Conservation (phyloP, 257 asterid species). For the Mentha longifolia region DNA sequence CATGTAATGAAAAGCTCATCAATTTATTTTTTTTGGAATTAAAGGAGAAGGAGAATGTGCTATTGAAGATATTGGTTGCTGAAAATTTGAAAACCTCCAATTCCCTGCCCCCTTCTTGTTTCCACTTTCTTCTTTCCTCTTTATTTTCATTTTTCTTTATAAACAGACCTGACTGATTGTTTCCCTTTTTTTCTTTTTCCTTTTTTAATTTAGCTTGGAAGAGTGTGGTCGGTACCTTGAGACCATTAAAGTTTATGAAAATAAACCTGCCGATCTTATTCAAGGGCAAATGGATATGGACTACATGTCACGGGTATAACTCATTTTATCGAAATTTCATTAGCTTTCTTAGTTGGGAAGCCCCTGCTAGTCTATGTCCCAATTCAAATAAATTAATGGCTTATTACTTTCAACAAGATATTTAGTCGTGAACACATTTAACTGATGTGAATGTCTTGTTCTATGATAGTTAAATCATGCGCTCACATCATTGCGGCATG, state of each 20-base stretch:
- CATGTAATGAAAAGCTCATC: neutral
- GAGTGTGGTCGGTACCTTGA: conserved; percentile 98
- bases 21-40: conserved; percentile 11
- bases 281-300: conserved; percentile 99
- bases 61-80: conserved; percentile 15
- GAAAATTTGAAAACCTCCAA: neutral
- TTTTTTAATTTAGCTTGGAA: conserved; percentile 65
- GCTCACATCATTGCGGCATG: conserved; percentile 89
- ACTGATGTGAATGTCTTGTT: conserved; percentile 29
- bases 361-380: conserved; percentile 1
- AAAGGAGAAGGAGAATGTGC: neutral
- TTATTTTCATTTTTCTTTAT: no score
- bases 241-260: conserved; percentile 93
- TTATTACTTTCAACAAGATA: neutral
- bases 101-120: neutral
- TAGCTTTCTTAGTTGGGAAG: conserved; percentile 23
- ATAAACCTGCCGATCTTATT: conserved; percentile 93
- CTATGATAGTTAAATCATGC: conserved; percentile 71
- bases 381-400: neutral
- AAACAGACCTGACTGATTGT: conserved; percentile 23
- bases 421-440: neutral
- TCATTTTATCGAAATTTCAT: conserved; percentile 15
- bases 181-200: neutral
- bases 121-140: neutral
- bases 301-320: conserved; percentile 78